A percentile compares a stretch with the other conserved stretches of the same genome.
Conservation (phyloP, 2,329 filamentous ascomycete genomes). For the Aspergillus hiratsukae region DNA sequence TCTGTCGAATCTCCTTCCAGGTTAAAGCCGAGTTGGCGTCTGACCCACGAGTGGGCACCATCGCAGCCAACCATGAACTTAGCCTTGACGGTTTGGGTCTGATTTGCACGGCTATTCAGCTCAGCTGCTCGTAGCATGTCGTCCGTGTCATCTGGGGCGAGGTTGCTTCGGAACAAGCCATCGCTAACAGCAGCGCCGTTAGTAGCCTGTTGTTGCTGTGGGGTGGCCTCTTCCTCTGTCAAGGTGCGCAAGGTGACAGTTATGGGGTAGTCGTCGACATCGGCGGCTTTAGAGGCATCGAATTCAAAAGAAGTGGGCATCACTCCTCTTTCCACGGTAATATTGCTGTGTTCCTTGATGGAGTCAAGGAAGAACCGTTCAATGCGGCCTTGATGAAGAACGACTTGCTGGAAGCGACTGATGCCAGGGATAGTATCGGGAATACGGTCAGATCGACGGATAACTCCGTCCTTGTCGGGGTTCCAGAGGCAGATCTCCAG, state of each 20-base stretch:
- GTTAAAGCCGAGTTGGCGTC: conserved; percentile 54
- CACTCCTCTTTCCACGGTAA: conserved; percentile 57
- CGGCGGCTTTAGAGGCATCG: conserved; percentile 47
- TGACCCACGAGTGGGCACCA: conserved; percentile 63
- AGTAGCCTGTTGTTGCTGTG: conserved; percentile 37
- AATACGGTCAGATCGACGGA: conserved; percentile 57
- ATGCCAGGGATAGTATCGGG: conserved; percentile 60
- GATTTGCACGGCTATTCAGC: conserved; percentile 6
- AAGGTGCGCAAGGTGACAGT: conserved; percentile 56
- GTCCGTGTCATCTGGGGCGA: conserved; percentile 54
- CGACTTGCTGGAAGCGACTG: conserved; percentile 60
- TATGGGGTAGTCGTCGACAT: conserved; percentile 54
- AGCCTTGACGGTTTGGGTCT: conserved; percentile 44
- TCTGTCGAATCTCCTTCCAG: conserved; percentile 52
- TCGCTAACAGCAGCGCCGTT: conserved; percentile 37
- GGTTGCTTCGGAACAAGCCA: conserved; percentile 58
- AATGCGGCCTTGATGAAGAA: conserved; percentile 67
- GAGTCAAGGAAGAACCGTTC: conserved; percentile 63
- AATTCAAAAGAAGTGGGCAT: conserved; percentile 54
- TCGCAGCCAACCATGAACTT: conserved; percentile 67
- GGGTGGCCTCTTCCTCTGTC: conserved; percentile 54
- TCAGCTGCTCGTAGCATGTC: conserved; percentile 39
- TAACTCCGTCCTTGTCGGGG: conserved; percentile 54
- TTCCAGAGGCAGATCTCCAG: conserved; percentile 45
- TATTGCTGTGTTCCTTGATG: conserved; percentile 52